Conservation (phyloP, 331 rosid genomes). For the Spiraea crenata region DNA sequence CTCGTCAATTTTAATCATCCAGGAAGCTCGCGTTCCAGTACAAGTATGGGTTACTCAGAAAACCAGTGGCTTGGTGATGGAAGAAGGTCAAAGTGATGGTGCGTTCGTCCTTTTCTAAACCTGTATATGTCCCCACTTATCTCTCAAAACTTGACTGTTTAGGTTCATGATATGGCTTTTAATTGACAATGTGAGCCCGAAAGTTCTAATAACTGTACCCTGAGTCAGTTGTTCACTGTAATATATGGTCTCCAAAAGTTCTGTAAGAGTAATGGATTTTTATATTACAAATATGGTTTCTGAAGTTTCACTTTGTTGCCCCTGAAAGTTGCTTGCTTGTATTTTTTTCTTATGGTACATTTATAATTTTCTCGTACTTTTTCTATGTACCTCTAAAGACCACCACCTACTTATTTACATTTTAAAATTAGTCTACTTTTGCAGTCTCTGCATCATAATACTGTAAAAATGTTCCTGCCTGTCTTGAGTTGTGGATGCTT, state of each 20-base stretch:
- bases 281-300: background rate
- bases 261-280: background rate
- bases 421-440: background rate
- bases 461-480: background rate
- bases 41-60: conserved; percentile 93
- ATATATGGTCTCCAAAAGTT: background rate
- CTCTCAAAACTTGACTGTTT: conserved; percentile 8
- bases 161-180: background rate
- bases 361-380: background rate
- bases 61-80: conserved; percentile 61
- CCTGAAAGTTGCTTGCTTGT: background rate
- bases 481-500: background rate
- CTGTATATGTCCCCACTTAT: conserved; percentile 13
- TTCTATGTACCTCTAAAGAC: background rate
- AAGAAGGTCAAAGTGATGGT: conserved; percentile 64
- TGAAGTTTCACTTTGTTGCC: background rate
- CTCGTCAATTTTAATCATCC: conserved; percentile 33
- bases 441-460: background rate
- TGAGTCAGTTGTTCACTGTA: background rate
- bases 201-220: background rate
- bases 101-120: conserved; percentile 23
- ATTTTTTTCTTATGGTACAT: background rate
- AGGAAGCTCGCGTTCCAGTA: conserved; percentile 90
- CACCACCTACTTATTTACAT: background rate
- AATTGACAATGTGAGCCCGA: background rate